Conservation (phyloP, 2,329 filamentous ascomycete genomes). For the Ceratocystis huliohia region DNA sequence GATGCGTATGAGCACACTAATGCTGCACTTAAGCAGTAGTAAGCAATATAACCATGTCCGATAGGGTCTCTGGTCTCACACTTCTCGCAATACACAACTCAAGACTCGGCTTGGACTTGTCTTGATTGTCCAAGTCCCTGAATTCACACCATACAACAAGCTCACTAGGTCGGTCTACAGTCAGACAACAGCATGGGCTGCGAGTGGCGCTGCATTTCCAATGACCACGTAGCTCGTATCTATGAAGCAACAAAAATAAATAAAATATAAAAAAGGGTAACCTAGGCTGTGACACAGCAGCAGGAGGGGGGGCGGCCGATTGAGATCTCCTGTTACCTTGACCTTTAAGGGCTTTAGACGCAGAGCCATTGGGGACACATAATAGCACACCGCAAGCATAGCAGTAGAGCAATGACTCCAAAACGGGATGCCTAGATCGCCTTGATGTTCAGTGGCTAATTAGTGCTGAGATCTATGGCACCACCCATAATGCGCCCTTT, state of each 20-base stretch:
- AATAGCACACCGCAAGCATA: background rate
- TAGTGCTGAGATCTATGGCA: background rate
- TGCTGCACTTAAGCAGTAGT: background rate
- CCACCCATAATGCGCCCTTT: background rate
- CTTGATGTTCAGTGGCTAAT: background rate
- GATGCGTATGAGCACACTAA: background rate
- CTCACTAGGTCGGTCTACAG: too few species aligned
- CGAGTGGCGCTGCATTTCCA: background rate
- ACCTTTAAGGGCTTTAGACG: background rate
- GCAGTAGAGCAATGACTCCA: background rate
- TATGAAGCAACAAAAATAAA: background rate
- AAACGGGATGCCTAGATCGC: background rate
- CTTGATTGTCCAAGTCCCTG: background rate
- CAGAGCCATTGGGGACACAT: background rate
- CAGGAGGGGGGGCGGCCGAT: background rate
- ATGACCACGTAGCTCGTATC: background rate
- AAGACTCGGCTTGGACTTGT: background rate
- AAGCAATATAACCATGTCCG: background rate
- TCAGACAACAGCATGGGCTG: background rate
- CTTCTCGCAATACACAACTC: background rate
- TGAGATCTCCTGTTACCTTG: background rate
- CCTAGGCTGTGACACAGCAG: background rate
- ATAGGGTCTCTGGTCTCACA: background rate
- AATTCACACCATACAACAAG: background rate
- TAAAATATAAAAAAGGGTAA: background rate